These are phyloP conservation scores for Neocatenulostroma microsporum DNA, from an alignment of 2,329 filamentous ascomycete species.

Conservation along the genomic window DNA sequence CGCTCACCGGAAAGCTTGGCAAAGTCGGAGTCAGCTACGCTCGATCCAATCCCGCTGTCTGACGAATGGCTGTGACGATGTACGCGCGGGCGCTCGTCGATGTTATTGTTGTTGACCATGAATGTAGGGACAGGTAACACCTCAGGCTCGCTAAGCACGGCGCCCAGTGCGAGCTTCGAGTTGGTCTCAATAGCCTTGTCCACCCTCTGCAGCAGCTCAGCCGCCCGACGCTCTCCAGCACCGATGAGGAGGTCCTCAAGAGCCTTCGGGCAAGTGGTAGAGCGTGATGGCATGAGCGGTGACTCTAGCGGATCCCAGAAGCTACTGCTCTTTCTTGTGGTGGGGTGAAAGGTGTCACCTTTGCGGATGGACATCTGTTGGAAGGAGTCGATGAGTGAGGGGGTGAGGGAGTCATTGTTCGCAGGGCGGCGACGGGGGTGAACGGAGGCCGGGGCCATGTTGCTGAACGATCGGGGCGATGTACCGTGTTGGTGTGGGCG, in stretches of 20 bases:
- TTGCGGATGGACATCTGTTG: constrained; percentile 41
- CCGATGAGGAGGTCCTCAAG: constrained; percentile 43
- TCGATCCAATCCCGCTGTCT: constrained; percentile 83
- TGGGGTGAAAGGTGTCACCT: constrained; percentile 42
- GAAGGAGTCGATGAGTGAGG: constrained; percentile 31
- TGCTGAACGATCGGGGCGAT: constrained; percentile 14
- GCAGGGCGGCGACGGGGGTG: constrained; percentile 41
- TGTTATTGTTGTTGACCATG: constrained; percentile 29
- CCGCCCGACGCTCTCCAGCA: constrained; percentile 37
- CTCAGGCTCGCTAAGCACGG: constrained; percentile 41
- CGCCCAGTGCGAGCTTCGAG: constrained; percentile 27
- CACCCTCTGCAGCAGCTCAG: constrained; percentile 38
- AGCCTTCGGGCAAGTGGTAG: constrained; percentile 42
- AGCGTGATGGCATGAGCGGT: constrained; percentile 38
- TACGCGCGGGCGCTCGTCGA: constrained; percentile 6
- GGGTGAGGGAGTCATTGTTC: constrained; percentile 27
- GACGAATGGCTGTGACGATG: constrained; percentile 63
- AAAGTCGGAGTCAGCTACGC: constrained; percentile 45
- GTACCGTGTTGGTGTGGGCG: constrained; percentile 11
- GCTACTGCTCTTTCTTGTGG: constrained; percentile 35
- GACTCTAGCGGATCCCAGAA: constrained; percentile 30
- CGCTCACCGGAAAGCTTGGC: constrained; percentile 23
- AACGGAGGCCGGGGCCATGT: constrained; percentile 26
- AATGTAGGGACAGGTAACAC: constrained; percentile 43
- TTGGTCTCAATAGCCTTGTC: constrained; percentile 36